Base-by-base conservation (phyloP, 1,139 yeast species). In the Kluyveromyces sp. region DNA sequence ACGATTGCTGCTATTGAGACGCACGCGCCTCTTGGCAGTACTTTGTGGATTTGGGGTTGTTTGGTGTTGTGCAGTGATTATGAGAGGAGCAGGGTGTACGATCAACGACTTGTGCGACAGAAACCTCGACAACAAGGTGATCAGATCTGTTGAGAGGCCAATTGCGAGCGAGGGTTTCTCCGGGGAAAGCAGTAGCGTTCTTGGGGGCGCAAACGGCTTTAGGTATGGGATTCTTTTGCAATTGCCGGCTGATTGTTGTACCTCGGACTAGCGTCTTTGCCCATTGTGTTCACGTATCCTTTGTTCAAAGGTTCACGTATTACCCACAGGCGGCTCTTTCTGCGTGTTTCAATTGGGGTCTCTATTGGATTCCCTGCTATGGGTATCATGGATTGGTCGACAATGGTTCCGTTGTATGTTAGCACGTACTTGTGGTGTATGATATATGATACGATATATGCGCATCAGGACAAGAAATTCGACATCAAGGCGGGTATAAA, bases 1-100 rank as follows among this genome's bases (percentile, higher is more conserved):
- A 46, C 66, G 1, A 84, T 92, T 83, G 97, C 96, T 0, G 92
- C 95, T 0, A 83, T 75, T 54, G 73, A 81, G 52, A 68, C 83
- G 0, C 67, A 75, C 1, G 95, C 96, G 0, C 82, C 96, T 0
- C 46, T 86, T 3, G 57, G 78, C 0, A 74, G 81, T 1, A 79
- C 90, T 0, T 50, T 75, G 0, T 73, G 75, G 53, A 84, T 82
- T 61, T 83, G 36, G 71, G 74, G 0, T 69, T 90, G 29, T 92
- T 90, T 60, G 80, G 92, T 1, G 70, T 82, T 3, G 99, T 8
- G 79, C 97, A 0, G 61, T 90, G 37, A 73, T 90, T 15, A 92
- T 94, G 96, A 77, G 99, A 65, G 97, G 97, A 36, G 97, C 97
- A 2, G 99, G 98, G 0, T 94, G 99, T 63, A 90, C 96, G 1